Conservation (phyloP, 148 eudicot species). For the Pouteria glomerata region DNA sequence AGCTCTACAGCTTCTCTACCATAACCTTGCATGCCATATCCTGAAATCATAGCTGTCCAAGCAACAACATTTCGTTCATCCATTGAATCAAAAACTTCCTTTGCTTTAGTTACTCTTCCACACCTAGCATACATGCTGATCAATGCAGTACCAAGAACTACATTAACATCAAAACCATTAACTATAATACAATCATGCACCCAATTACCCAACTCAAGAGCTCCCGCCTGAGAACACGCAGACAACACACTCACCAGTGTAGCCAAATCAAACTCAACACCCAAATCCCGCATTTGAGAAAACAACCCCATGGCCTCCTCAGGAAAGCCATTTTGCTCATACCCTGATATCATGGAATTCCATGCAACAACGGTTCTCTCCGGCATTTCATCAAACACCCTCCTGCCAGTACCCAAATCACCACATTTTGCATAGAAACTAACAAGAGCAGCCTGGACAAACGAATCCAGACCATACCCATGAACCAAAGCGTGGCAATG, state of each 20-base stretch:
- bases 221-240: slow-evolving; percentile 56
- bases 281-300: slow-evolving; percentile 30
- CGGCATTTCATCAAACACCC: slow-evolving; percentile 56
- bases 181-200: slow-evolving; percentile 32
- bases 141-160: slow-evolving; percentile 40
- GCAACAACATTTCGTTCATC: slow-evolving; percentile 34
- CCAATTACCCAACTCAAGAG: slow-evolving; percentile 45
- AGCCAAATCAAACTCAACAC: slow-evolving; percentile 35
- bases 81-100: slow-evolving; percentile 46
- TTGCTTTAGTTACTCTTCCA: slow-evolving; percentile 45
- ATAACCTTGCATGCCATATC: slow-evolving; percentile 44
- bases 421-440: slow-evolving; percentile 49
- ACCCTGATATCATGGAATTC: slow-evolving; percentile 64
- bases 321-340: slow-evolving; percentile 52
- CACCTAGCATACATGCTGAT: slow-evolving; percentile 55
- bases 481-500: slow-evolving; percentile 38
- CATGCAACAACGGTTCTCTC: slow-evolving; percentile 44
- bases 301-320: slow-evolving; percentile 46
- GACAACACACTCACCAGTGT: slow-evolving; percentile 56
- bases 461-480: slow-evolving; percentile 44
- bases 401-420: slow-evolving; percentile 32
- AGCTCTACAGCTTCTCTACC: slow-evolving; percentile 54
- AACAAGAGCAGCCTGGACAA: slow-evolving; percentile 43
- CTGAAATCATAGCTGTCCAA: slow-evolving; percentile 58
- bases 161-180: slow-evolving; percentile 23